Percentiles rank a stretch among this genome's conserved stretches.
phyloP scores from a whole-genome alignment of 164 flowering plant species.

The Vitis cinerea region DNA sequence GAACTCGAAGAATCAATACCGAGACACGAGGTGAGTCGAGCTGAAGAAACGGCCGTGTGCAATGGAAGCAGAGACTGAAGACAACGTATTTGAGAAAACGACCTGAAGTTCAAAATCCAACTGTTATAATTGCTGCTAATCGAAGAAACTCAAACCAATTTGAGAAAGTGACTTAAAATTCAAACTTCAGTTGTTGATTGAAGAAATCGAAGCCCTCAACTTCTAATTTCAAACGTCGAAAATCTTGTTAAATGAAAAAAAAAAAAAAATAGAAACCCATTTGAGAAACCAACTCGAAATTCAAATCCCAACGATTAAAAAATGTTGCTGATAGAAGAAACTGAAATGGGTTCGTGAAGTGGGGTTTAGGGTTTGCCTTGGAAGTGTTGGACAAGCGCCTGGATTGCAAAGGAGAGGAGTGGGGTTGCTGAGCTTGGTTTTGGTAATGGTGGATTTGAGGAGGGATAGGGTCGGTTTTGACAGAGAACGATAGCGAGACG shows the following conservation, averaged over 20 bases:
- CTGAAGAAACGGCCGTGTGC: constrained; percentile 74
- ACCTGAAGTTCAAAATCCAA: constrained; percentile 40
- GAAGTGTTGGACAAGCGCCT: constrained; percentile 33
- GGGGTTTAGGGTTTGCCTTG: constrained; percentile 33
- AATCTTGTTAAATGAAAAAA: neutral
- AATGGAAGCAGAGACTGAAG: constrained; percentile 81
- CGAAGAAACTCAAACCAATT: constrained; percentile 4
- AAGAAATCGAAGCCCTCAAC: neutral
- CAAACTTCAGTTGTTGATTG: neutral
- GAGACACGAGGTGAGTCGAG: constrained; percentile 84
- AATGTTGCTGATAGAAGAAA: too few relatives aligned
- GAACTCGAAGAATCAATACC: constrained; percentile 67
- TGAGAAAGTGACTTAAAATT: neutral
- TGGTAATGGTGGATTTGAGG: constrained; percentile 48
- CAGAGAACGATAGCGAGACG: constrained; percentile 68
- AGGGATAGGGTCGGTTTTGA: constrained; percentile 52
- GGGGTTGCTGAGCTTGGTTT: constrained; percentile 37
- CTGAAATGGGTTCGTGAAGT: neutral
- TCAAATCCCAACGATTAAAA: neutral
- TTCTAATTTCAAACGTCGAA: neutral
- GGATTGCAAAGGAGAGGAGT: constrained; percentile 25
- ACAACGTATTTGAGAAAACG: constrained; percentile 50
- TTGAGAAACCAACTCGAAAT: neutral
- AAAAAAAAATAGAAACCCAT: too few relatives aligned
- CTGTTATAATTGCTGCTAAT: neutral